Base-by-base conservation (phyloP, 179 eudicot species). In the Spinacia oleracea region DNA sequence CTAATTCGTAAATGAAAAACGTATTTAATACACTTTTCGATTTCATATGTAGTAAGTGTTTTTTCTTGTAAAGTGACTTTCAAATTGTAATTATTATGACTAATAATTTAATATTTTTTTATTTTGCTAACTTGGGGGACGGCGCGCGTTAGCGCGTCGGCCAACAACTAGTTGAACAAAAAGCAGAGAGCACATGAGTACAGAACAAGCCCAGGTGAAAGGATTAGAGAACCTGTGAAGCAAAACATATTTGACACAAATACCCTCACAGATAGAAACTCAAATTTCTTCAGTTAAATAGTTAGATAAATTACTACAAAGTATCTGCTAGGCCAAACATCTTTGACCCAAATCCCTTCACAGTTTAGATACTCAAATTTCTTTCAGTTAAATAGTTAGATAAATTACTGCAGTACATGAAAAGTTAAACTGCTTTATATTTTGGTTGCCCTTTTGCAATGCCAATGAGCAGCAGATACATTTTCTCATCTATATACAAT, bases 381-480 rank as follows among this genome's bases (percentile, higher is more conserved):
- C 6, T 55, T 55, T 38, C 71, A 53, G 50, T 66, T 53, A 77
- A 42, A 21, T 59, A 35, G 74, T 82, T 65, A 59, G 64, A 60
- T 23, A 9, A 21, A 4, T 25, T 10, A 29, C 32, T 18, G 15
- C 31, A 50, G 7, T 45, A 43, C 63, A 58, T 59, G 45, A 32
- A 40, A 16, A 45, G 75, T 75, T 45, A 68, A 18, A 31, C 67
- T 68, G 34, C 48, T 32, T 35, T 1, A 65, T 35, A 29, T 29
- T 11, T 25, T 42, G n/a, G 34, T 70, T 46, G 62, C 15, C 32
- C 21, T 21, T 29, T 55, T 31, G 50, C 31, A 38, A 75, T 66
- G 66, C 74, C 43, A 31, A 42, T 23, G 18, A n/a, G 50, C 23
- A 35, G 16, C 50, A 58, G 32, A 71, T 77, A 70, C 51, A 21